Evolutionary conservation across 2,329 filamentous ascomycete species (phyloP), one percentile per base, ranked within the genome.

Genomic region (Aspergillus vadensis): DNA sequence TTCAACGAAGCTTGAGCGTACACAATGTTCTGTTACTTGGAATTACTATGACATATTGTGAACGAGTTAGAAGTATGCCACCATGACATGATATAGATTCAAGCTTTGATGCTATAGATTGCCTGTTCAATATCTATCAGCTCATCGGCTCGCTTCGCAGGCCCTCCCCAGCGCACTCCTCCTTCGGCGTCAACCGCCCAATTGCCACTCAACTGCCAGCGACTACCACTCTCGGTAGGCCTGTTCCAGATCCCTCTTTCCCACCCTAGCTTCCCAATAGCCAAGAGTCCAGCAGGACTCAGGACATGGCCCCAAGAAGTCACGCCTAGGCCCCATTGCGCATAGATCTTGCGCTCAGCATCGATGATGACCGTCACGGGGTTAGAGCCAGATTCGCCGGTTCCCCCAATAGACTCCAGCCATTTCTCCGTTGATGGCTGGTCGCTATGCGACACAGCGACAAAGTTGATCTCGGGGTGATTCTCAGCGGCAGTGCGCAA

Each of bases 191-290:
- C 65, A 38, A 66, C 55, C 4, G 61, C 64, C 58, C 56, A 67
- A 43, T 61, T 30, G 17, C 69, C 66, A 56, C 59, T 58, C 10
- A 49, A 52, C 57, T 71, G 69, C 69, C 69, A 71, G 14, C 68
- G 41, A 55, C 58, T 70, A 4, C 69, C 67, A 57, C 65, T 70
- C 60, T 70, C 67, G 9, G 68, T 70, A 2, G 67, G 67, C 30
- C 67, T 55, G 51, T 69, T 65, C 65, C 65, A 66, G 12, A 65
- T 63, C 1, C 62, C 63, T 25, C 60, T 55, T n/a, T 63, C 62
- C n/a, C 51, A 38, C 3, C 53, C 58, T 27, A 60, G 9, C 10
- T 49, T 39, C 9, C 56, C 15, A 9, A 57, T 49, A 5, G 48
- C 47, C 30, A 39, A 6, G 17, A 58, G 19, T 15, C n/a, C 32